Evolutionary conservation across 805 yeast species (phyloP).

Genomic region (Ogataea nitratoaversa): DNA sequence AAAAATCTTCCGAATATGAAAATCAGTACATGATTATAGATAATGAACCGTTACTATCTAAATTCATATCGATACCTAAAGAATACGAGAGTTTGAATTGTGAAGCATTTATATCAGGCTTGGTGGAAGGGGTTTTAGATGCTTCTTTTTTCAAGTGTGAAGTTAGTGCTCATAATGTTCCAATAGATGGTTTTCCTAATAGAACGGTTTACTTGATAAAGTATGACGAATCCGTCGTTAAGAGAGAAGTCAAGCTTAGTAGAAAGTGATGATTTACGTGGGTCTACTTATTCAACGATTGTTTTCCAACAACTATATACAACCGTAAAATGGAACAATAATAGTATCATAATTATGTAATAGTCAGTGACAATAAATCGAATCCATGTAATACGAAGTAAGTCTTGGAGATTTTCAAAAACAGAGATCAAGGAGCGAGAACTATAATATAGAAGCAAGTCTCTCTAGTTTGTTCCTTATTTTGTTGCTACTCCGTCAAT

Average conservation of each 20-base stretch:
- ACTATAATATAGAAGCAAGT: no score
- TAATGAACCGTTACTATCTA: constrained; percentile 64
- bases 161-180: constrained; percentile 81
- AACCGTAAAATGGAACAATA: no score
- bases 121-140: constrained; percentile 78
- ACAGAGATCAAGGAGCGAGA: no score
- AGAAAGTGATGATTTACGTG: constrained; percentile 5
- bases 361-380: no score
- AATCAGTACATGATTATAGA: constrained; percentile 79
- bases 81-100: constrained; percentile 77
- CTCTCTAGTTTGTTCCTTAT: no score
- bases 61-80: constrained; percentile 70
- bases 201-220: constrained; percentile 75
- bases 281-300: constrained; percentile 1
- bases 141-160: constrained; percentile 65
- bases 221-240: constrained; percentile 54
- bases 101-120: constrained; percentile 80
- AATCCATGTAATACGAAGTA: no score
- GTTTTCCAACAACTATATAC: no score
- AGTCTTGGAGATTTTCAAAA: no score
- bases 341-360: no score
- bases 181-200: constrained; percentile 51
- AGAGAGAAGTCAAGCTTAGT: constrained; percentile 40
- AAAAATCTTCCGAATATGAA: constrained; percentile 48
- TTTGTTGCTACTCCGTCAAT: no score